Evolutionary conservation across 164 flowering plant species (phyloP).

Genomic region (Berberis vulgaris): DNA sequence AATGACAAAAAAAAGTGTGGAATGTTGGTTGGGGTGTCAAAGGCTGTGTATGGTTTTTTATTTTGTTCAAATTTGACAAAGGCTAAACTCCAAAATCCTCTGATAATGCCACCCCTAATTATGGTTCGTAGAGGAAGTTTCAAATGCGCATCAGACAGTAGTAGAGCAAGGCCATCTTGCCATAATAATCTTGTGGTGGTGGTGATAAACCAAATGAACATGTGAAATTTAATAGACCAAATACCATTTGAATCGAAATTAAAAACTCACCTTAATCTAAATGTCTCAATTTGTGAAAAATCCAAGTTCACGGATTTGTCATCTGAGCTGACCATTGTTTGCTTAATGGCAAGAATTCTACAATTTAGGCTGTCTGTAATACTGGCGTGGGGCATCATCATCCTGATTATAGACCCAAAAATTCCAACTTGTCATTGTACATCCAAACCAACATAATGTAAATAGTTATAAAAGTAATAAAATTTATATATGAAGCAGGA

Average conservation of each 20-base stretch:
- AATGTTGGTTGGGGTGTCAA: neutral
- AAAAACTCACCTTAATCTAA: conserved; percentile 36
- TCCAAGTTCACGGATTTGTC: conserved; percentile 36
- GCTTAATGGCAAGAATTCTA: conserved; percentile 72
- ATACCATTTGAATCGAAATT: neutral
- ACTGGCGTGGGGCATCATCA: conserved; percentile 36
- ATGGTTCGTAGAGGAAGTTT: no score
- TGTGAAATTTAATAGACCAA: neutral
- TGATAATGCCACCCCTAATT: no score
- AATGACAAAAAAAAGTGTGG: neutral
- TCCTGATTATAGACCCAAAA: conserved; percentile 24
- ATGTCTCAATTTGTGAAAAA: conserved; percentile 70
- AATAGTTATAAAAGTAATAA: no score
- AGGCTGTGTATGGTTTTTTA: no score
- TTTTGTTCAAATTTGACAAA: no score
- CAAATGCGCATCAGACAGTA: no score
- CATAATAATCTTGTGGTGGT: neutral
- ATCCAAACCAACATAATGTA: no score
- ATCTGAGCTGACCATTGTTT: conserved; percentile 20
- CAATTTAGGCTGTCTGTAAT: conserved; percentile 47
- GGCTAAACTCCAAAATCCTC: no score
- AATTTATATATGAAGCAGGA: no score
- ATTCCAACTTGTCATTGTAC: no score
- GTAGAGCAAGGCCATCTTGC: no score
- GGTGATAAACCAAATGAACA: neutral